Evolutionary conservation across 1,284 basidiomycete genomes (phyloP).

Genomic region (Fistulinella cinereoalba): DNA sequence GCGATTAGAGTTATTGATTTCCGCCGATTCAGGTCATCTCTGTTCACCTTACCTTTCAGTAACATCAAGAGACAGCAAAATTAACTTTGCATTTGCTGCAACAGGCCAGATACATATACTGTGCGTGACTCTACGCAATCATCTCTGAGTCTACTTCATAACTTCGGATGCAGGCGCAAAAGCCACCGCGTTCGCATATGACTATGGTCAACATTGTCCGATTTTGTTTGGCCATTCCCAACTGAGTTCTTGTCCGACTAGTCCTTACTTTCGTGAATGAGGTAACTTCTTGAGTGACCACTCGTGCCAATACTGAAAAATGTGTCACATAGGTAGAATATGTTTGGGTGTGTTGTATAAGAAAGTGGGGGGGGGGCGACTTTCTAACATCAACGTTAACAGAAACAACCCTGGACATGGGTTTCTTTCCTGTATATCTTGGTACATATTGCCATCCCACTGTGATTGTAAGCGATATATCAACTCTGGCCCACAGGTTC

Average conservation of each 20-base stretch:
- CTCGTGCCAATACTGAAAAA: not conserved
- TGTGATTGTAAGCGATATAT: not conserved
- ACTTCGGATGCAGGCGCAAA: too few relatives aligned
- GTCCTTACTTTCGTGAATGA: not conserved
- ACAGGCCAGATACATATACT: too few relatives aligned
- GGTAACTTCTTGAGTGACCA: not conserved
- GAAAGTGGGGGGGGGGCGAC: not conserved
- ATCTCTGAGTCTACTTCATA: too few relatives aligned
- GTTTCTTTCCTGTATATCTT: not conserved
- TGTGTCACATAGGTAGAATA: not conserved
- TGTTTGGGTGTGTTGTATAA: not conserved
- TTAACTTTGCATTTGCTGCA: too few relatives aligned
- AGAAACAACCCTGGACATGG: not conserved
- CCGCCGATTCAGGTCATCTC: too few relatives aligned
- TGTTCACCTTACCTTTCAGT: too few relatives aligned
- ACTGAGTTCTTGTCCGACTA: not conserved
- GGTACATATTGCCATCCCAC: not conserved
- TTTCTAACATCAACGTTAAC: not conserved
- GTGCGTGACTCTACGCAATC: too few relatives aligned
- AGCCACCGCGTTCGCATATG: not conserved
- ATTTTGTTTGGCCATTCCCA: not conserved
- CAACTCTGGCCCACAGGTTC: not conserved
- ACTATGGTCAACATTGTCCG: not conserved
- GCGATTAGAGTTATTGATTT: too few relatives aligned
- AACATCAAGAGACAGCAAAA: too few relatives aligned